Evolutionary conservation across 163 green algal genomes (phyloP).

Genomic region (Chlamydomonas reinhardtii): DNA sequence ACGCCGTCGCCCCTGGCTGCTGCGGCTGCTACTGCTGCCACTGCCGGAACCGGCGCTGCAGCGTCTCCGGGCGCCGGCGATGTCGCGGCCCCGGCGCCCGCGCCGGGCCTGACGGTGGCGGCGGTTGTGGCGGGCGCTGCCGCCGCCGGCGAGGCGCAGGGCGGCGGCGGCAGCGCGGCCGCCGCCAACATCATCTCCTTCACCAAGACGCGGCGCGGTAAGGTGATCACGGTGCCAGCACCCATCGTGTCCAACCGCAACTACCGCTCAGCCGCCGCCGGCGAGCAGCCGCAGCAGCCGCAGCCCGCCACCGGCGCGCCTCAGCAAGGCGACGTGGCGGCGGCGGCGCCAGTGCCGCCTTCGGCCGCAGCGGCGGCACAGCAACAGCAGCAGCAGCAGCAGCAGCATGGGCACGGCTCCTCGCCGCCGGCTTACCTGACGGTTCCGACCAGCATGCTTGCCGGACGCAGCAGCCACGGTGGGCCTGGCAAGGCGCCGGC

Average conservation of each 20-base stretch:
- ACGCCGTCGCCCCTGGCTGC: neutral
- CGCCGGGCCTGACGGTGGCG: no score
- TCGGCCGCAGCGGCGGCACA: neutral
- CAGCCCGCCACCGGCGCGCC: no score
- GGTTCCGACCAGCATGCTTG: conserved; percentile 16
- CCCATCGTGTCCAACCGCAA: neutral
- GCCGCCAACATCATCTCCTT: neutral
- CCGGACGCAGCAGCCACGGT: neutral
- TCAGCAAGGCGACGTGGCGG: neutral
- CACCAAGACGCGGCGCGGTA: conserved; percentile 29
- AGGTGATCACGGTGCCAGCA: conserved; percentile 19
- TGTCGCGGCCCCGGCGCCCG: neutral
- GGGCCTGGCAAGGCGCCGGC: neutral
- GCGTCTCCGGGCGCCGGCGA: neutral
- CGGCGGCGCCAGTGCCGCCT: neutral
- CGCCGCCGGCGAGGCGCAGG: neutral
- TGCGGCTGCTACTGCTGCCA: no score
- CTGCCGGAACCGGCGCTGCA: neutral
- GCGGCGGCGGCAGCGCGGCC: neutral
- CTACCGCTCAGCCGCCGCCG: neutral
- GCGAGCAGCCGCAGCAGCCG: neutral
- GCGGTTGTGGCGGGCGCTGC: no score
- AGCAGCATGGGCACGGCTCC: no score
- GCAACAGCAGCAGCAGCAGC: neutral
- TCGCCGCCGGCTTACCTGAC: neutral